phyloP scores from a whole-genome alignment of 2,329 filamentous ascomycete genomes.

The Ambrosiella cleistominuta region DNA sequence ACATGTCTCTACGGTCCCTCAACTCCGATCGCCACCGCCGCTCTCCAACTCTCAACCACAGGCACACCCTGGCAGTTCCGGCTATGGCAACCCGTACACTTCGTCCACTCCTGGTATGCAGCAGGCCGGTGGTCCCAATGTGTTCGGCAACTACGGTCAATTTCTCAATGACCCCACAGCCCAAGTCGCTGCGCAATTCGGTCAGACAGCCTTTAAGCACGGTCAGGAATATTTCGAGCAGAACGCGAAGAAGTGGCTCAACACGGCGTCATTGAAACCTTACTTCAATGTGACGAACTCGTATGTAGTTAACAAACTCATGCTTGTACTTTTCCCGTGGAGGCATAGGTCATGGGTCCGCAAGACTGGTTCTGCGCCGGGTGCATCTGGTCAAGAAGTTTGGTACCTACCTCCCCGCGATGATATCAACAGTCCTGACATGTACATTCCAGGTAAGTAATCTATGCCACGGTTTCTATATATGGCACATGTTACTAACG shows the following conservation, averaged over 20 bases:
- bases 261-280: slow-evolving; percentile 83
- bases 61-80: slow-evolving; percentile 24
- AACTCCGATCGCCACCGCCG: slow-evolving; percentile 83
- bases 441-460: slow-evolving; percentile 68
- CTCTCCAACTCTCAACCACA: slow-evolving; percentile 51
- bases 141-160: slow-evolving; percentile 61
- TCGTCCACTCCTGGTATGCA: slow-evolving; percentile 17
- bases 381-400: slow-evolving; percentile 50
- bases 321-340: slow-evolving; percentile 92
- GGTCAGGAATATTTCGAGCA: slow-evolving; percentile 91
- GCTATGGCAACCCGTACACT: slow-evolving; percentile 52
- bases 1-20: slow-evolving; percentile 93
- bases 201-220: slow-evolving; percentile 76
- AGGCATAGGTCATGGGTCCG: slow-evolving; percentile 94
- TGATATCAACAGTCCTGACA: slow-evolving; percentile 93
- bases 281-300: slow-evolving; percentile 99
- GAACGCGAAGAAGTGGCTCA: slow-evolving; percentile 72
- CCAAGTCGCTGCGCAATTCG: slow-evolving; percentile 87
- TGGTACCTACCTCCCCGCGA: slow-evolving; percentile 84
- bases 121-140: slow-evolving; percentile 25
- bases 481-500: neutral
- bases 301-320: slow-evolving; percentile 86
- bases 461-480: neutral
- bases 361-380: slow-evolving; percentile 49
- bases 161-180: slow-evolving; percentile 94